Percentiles rank a stretch among this genome's conserved stretches.
These are phyloP conservation scores for Coniosporium uncinatum DNA, from an alignment of 2,329 filamentous ascomycete genomes.

Conservation along the genomic window DNA sequence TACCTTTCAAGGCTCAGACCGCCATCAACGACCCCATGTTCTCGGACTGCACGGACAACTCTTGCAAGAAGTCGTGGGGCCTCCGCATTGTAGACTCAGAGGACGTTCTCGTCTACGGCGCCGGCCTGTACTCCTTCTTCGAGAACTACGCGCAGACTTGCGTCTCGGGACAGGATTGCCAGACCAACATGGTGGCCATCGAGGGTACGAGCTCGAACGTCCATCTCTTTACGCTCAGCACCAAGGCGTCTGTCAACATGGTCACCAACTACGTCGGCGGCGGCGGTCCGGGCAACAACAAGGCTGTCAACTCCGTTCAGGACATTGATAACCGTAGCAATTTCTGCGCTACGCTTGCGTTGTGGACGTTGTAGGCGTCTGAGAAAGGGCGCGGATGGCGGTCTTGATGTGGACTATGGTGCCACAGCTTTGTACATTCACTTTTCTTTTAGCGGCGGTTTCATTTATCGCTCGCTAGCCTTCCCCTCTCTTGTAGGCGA, in stretches of 20 bases:
- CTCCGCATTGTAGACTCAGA: constrained; percentile 31
- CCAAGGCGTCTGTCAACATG: constrained; percentile 44
- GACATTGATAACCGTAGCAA: constrained; percentile 39
- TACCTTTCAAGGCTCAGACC: constrained; percentile 42
- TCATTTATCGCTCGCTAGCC: too few relatives aligned
- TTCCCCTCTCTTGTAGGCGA: too few relatives aligned
- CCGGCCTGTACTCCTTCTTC: constrained; percentile 54
- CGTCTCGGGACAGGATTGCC: constrained; percentile 39
- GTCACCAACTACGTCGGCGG: constrained; percentile 20
- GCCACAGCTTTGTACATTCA: too few relatives aligned
- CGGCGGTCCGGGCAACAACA: background rate
- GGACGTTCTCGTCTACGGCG: constrained; percentile 37
- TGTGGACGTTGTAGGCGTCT: constrained; percentile 8
- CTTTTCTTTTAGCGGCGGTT: too few relatives aligned
- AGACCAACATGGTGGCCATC: constrained; percentile 41
- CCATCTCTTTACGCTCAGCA: constrained; percentile 38
- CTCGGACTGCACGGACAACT: constrained; percentile 18
- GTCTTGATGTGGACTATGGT: too few relatives aligned
- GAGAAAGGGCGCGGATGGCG: background rate
- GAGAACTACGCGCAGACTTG: constrained; percentile 49
- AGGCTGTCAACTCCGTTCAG: constrained; percentile 12
- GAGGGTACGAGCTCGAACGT: constrained; percentile 32
- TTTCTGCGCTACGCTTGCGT: constrained; percentile 40
- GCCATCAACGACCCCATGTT: constrained; percentile 37
- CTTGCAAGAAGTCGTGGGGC: constrained; percentile 37